Evolutionary conservation across 352 stramenopile genomes (phyloP), one percentile per base, ranked within the genome.

Genomic region (Globisporangium orthogonon): DNA sequence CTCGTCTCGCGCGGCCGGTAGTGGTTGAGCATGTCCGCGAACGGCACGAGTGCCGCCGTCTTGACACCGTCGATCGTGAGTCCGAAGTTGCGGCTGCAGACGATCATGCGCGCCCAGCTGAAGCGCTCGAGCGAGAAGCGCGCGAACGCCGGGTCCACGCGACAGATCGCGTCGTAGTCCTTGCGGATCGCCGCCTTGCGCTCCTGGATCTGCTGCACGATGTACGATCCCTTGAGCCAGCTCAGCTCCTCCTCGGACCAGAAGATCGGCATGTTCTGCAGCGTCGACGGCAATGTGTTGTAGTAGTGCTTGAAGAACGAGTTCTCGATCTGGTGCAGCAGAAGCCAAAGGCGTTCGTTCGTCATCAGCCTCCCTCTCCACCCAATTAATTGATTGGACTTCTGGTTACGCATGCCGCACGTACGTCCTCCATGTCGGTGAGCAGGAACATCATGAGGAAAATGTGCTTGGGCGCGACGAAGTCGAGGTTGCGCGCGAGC

Each of bases 1-100:
- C 85, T 98, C 11, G 97, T 99, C 70, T 99, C 96, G 40, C 97
- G 83, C 4, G 97, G 97, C 0, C 97, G 87, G 73, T 97, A 98
- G 81, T 99, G 97, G 78, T 99, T 99, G 9, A 99, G 86, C 97
- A 99, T 99, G 74, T 99, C 97, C 29, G 96, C 97, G 69, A 98
- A 98, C 0, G 97, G 97, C 46, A 99, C 97, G 52, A 99, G 82
- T 17, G 97, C 97, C 15, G 91, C 95, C 14, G 96, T 99, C 69
- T 98, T 97, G 62, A 98, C 68, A 35, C 96, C 96, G 67, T 99
- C 86, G 56, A 99, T 95, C 11, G 97, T 91, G 33, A 99, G 71
- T 0, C 97, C 97, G 85, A 99, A 99, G 76, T 99, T 99, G 0
- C 97, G 79, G 51, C 83, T 98, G 65, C 97, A 99, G 7, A 99